These are phyloP conservation scores for Colletotrichum sp. DNA, from an alignment of 2,329 filamentous ascomycete genomes.

Conservation along the genomic window DNA sequence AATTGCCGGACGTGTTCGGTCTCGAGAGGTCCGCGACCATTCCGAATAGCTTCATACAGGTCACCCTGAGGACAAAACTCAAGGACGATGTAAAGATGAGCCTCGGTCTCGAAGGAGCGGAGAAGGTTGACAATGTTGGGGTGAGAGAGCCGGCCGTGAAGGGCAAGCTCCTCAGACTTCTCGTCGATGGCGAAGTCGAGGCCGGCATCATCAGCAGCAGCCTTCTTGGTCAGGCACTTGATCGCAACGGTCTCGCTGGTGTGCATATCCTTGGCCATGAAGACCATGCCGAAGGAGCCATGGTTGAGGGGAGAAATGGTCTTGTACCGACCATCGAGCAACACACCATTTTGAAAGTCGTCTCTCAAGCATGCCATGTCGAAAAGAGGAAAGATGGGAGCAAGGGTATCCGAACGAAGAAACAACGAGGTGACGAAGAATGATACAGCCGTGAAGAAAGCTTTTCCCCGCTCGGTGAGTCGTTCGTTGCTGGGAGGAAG, in stretches of 20 bases:
- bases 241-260: conserved; percentile 87
- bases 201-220: conserved; percentile 63
- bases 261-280: conserved; percentile 81
- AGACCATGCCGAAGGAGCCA: conserved; percentile 99
- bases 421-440: not conserved
- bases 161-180: conserved; percentile 78
- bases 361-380: conserved; percentile 85
- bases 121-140: conserved; percentile 93
- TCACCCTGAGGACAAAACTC: conserved; percentile 97
- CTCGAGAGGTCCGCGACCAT: conserved; percentile 85
- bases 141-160: conserved; percentile 81
- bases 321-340: conserved; percentile 88
- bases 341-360: conserved; percentile 77
- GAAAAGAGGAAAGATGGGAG: conserved; percentile 27
- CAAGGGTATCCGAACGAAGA: conserved; percentile 16
- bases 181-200: conserved; percentile 79
- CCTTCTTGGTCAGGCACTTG: conserved; percentile 92
- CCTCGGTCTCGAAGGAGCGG: conserved; percentile 88
- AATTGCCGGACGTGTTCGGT: conserved; percentile 97
- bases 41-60: conserved; percentile 95
- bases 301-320: conserved; percentile 95
- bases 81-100: conserved; percentile 89
- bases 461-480: not conserved
- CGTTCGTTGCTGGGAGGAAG: not conserved
- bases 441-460: conserved; percentile 6